Percentiles rank a stretch among this genome's conserved stretches.
Conservation (phyloP, 2,329 filamentous ascomycete species). For the Chalaropsis ovoidea region DNA sequence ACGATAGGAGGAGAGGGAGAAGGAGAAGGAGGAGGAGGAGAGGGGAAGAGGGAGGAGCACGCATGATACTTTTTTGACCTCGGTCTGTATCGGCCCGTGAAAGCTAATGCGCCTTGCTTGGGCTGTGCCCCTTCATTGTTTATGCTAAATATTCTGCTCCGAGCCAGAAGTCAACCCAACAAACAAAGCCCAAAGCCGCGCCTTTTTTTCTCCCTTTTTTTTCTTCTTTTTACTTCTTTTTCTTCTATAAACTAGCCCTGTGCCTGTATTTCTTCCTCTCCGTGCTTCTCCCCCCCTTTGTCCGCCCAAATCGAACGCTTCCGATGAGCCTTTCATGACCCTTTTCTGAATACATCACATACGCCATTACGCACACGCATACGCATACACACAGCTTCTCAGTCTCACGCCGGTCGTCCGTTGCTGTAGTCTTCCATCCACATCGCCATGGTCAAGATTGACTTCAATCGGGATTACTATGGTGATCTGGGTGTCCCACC, state of each 20-base stretch:
- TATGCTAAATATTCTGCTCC: too few relatives aligned
- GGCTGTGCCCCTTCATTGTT: neutral
- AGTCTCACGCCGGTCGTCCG: neutral
- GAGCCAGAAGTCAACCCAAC: too few relatives aligned
- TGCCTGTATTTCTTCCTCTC: too few relatives aligned
- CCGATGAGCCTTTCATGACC: too few relatives aligned
- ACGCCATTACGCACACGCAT: too few relatives aligned
- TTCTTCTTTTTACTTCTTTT: too few relatives aligned
- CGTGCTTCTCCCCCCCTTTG: too few relatives aligned
- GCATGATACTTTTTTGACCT: neutral
- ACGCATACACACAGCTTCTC: neutral
- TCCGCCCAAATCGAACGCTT: too few relatives aligned
- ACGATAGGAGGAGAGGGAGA: neutral
- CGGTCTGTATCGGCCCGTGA: neutral
- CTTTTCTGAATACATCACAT: too few relatives aligned
- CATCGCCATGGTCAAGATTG: constrained; percentile 24
- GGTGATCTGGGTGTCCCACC: constrained; percentile 64
- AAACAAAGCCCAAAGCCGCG: too few relatives aligned
- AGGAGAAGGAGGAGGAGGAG: neutral
- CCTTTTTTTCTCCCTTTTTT: too few relatives aligned
- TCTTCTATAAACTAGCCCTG: too few relatives aligned
- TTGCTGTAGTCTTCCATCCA: neutral
- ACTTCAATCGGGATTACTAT: constrained; percentile 62
- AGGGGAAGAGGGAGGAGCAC: neutral
- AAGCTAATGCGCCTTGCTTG: neutral